Conservation (phyloP, 1,284 basidiomycete genomes). For the Dichomitus squalens region DNA sequence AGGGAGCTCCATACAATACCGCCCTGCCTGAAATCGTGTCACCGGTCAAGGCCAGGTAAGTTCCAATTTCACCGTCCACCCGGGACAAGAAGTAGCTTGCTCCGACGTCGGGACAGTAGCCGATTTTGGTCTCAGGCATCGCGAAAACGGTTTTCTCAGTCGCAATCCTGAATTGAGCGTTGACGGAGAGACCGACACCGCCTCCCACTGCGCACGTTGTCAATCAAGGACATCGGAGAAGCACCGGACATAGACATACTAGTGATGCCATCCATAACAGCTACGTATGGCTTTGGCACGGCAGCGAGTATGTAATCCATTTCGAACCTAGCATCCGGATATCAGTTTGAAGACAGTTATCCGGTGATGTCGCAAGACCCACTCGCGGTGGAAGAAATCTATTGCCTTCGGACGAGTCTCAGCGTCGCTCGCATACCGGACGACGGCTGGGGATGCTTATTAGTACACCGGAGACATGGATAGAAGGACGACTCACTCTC, state of each 20-base stretch:
- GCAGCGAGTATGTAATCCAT: conserved; percentile 86
- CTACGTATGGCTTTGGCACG: conserved; percentile 86
- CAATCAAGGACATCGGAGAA: conserved; percentile 1
- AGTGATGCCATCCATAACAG: conserved; percentile 89
- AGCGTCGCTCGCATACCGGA: conserved; percentile 49
- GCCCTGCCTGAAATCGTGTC: conserved; percentile 74
- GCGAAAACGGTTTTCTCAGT: conserved; percentile 92
- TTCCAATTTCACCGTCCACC: conserved; percentile 90
- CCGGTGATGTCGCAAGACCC: conserved; percentile 31
- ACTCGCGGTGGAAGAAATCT: conserved; percentile 92
- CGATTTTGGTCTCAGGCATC: conserved; percentile 98
- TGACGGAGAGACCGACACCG: conserved; percentile 89
- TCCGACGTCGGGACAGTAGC: conserved; percentile 90
- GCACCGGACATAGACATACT: conserved; percentile 52
- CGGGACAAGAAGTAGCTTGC: conserved; percentile 88
- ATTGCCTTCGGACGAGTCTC: conserved; percentile 64
- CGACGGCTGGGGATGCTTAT: conserved; percentile 48
- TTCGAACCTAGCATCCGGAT: conserved; percentile 65
- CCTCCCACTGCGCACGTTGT: conserved; percentile 79
- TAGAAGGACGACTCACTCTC: conserved; percentile 56
- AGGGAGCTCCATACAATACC: conserved; percentile 68
- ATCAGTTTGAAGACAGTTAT: background rate
- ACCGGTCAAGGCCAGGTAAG: conserved; percentile 92
- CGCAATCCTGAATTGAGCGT: conserved; percentile 90
- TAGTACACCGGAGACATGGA: conserved; percentile 2